These are phyloP conservation scores for Coffea eugenioides DNA, from an alignment of 257 asterid species.

Conservation along the genomic window DNA sequence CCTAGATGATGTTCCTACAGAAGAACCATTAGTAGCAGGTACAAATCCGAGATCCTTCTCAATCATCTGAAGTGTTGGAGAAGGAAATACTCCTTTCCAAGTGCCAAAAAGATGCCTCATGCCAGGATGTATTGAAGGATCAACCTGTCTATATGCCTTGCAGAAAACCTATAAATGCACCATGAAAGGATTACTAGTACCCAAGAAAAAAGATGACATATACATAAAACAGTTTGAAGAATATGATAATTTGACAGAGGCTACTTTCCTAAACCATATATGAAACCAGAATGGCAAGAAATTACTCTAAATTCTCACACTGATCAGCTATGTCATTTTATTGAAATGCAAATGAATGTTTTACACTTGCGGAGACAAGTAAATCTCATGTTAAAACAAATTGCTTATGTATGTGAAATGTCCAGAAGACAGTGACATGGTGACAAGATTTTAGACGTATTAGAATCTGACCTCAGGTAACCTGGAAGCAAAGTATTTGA, in stretches of 20 bases:
- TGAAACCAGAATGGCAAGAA: not conserved
- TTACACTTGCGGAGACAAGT: not conserved
- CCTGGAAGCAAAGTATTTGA: constrained; percentile 64
- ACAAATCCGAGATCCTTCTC: constrained; percentile 84
- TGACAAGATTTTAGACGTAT: constrained; percentile 3
- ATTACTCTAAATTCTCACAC: not conserved
- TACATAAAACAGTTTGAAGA: not conserved
- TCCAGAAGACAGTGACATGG: not conserved
- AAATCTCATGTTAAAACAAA: not conserved
- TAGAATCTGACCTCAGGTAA: constrained; percentile 71
- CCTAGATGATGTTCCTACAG: constrained; percentile 41
- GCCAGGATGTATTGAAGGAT: constrained; percentile 66
- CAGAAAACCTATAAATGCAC: constrained; percentile 65
- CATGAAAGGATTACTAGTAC: constrained; percentile 8
- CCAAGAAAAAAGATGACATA: constrained; percentile 3
- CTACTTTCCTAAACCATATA: not conserved
- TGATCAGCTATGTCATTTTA: not conserved
- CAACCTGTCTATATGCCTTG: constrained; percentile 83
- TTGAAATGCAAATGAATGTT: not conserved
- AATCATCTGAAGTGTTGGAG: constrained; percentile 68
- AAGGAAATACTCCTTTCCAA: constrained; percentile 89
- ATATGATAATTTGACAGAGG: not conserved
- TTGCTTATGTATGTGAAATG: not conserved
- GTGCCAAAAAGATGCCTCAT: constrained; percentile 97
- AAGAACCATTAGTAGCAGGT: constrained; percentile 58